Evolutionary conservation across 352 stramenopile species (phyloP), one percentile per base, ranked within the genome.

Genomic region (Plasmopara viticola): DNA sequence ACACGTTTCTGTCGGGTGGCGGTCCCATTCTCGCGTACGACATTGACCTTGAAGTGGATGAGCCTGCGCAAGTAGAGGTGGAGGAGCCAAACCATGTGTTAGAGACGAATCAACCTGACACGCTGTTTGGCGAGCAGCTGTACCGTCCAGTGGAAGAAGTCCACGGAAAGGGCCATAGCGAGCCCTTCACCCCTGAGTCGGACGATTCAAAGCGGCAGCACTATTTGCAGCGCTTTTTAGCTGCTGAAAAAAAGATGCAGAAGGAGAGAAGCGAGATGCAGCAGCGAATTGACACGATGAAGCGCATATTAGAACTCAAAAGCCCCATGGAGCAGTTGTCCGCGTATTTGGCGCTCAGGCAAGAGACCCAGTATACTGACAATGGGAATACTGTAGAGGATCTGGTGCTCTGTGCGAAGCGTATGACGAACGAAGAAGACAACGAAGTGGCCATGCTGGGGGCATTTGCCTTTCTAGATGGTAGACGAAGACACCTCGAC

Each of bases 391-490:
- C 84, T 49, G 62, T 79, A 2, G 33, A 58, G 6, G 75, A 88
- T 29, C 53, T 90, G 17, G 50, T 88, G 40, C 53, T 82, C 42
- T 84, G 73, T 34, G 67, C 73, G 12, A 66, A 59, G 14, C 66
- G 62, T 17, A 58, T 90, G 64, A 62, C 25, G 8, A 57, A 68
- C 17, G 43, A 65, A 13, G 51, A 75, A 37, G 79, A 88, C 53
- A 70, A 55, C 18, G 79, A 90, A 40, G 62, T 76, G 18, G 74
- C 77, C 10, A 63, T 82, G 25, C 44, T 90, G 15, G 77, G 61
- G 10, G 69, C 74, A 5, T 90, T 88, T 40, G 76, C 87, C 57
- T 87, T 87, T 48, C 43, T 70, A 40, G 69, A 67, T 31, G 68
- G 86, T 18, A 35, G 44, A 41, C 53, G 66, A 35, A 51, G 65